Base-by-base conservation (phyloP, 2,329 filamentous ascomycete genomes). In the Apiospora rasikravindrae region DNA sequence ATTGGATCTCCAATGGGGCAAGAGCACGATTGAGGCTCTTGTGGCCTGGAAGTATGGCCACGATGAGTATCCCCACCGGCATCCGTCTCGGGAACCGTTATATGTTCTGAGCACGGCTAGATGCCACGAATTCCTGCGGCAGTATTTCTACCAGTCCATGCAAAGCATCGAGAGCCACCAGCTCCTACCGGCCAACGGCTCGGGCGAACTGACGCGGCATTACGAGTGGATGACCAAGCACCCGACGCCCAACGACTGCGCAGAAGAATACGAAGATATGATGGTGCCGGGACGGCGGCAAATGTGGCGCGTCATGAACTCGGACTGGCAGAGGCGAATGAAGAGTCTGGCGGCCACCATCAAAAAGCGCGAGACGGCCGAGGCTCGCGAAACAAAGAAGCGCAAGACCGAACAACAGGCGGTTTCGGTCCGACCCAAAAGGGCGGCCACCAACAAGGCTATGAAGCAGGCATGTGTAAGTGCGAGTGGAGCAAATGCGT, bases 41-140 rank as follows among this genome's bases (percentile, higher is more conserved):
- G 66, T 68, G 40, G 40, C 13, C 40, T 68, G 66, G 66, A 68
- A 68, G n/a, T 68, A 68, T 26, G 57, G 57, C 57, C 29, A 64
- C 33, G 33, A 64, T 10, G 29, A 64, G 33, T 29, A 64, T 10
- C 57, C 57, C 57, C 57, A 64, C 8, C 57, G 6, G 33, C 29
- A 64, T 7, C 57, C 57, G 10, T 64, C 57, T n/a, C 57, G 57
- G 57, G 57, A 64, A 13, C 57, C 57, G 33, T 33, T 64, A 64
- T 64, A 64, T 14, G 57, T 64, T 10, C 33, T 64, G 33, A 64
- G 57, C 57, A 64, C 57, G 19, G 57, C 57, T 2, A 40, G 57
- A n/a, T 64, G 57, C 57, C 57, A 64, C 57, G 57, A 64, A 22
- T 64, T 64, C 33, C 33, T 64, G 57, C 57, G 57, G 57, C 57